Evolutionary conservation across 257 asterid genomes (phyloP).

Genomic region (Marsdenia floribunda): DNA sequence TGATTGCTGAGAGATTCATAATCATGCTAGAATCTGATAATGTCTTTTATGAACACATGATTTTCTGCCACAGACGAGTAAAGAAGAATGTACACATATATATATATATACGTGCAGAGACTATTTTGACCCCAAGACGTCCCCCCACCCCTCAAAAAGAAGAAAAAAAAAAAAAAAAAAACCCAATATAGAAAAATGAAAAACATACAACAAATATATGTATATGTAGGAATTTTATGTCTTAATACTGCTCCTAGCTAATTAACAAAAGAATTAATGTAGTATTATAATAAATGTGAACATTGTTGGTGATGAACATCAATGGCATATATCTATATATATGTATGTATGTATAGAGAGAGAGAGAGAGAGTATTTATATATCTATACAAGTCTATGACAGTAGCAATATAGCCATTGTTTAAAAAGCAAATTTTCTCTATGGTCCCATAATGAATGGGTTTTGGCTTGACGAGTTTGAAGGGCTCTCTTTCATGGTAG

Average conservation of each 20-base stretch:
- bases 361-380: too few species aligned
- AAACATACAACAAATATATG: not conserved
- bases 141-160: too few species aligned
- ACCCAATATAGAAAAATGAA: too few species aligned
- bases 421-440: not conserved
- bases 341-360: too few species aligned
- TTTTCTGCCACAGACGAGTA: not conserved
- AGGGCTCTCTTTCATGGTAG: constrained; percentile 12
- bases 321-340: not conserved
- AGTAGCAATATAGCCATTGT: not conserved
- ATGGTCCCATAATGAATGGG: constrained; percentile 3
- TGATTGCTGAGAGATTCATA: constrained; percentile 8
- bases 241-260: not conserved
- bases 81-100: not conserved
- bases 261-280: not conserved
- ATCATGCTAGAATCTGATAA: constrained; percentile 8
- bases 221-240: not conserved
- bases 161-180: not conserved
- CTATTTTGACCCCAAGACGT: too few species aligned
- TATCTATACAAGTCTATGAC: not conserved
- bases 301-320: not conserved
- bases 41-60: constrained; percentile 4
- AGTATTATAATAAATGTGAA: not conserved
- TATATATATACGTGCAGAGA: not conserved
- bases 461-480: constrained; percentile 11